phyloP scores from a whole-genome alignment of 805 yeast species.

The Ogataea glucozyma region DNA sequence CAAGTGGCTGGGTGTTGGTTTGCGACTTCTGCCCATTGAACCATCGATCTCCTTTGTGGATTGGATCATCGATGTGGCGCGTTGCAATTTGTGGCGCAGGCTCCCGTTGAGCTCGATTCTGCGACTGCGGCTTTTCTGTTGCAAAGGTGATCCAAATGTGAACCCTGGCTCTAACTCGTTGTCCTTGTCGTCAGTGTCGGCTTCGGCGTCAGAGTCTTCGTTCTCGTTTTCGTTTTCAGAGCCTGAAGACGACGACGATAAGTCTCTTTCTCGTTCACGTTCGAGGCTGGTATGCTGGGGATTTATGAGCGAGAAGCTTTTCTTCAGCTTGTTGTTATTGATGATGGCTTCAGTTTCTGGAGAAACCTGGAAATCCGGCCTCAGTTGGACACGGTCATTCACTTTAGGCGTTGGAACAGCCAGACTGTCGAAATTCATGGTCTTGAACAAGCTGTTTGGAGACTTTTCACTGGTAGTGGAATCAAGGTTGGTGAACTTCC shows the following conservation, averaged over 20 bases:
- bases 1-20: constrained; percentile 12
- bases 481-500: too few species aligned
- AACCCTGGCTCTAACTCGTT: constrained; percentile 9
- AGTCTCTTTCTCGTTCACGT: constrained; percentile 12
- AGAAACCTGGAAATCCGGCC: constrained; percentile 10
- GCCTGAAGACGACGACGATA: constrained; percentile 16
- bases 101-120: constrained; percentile 19
- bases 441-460: constrained; percentile 6
- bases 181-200: constrained; percentile 1
- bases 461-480: constrained; percentile 3
- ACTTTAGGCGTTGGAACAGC: constrained; percentile 10
- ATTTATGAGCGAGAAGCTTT: constrained; percentile 27
- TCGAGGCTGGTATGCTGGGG: constrained; percentile 25
- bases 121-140: constrained; percentile 27
- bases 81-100: constrained; percentile 26
- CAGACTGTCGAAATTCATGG: constrained; percentile 8
- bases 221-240: constrained; percentile 16
- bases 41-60: constrained; percentile 10
- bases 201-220: constrained; percentile 20
- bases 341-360: constrained; percentile 27
- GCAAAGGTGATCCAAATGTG: constrained; percentile 43
- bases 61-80: constrained; percentile 31
- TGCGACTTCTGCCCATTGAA: not conserved
- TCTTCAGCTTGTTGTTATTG: constrained; percentile 21
- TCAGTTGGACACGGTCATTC: not conserved